Evolutionary conservation across 495 filamentous ascomycete species (phyloP).

Genomic region (Aspergillus campestris): DNA sequence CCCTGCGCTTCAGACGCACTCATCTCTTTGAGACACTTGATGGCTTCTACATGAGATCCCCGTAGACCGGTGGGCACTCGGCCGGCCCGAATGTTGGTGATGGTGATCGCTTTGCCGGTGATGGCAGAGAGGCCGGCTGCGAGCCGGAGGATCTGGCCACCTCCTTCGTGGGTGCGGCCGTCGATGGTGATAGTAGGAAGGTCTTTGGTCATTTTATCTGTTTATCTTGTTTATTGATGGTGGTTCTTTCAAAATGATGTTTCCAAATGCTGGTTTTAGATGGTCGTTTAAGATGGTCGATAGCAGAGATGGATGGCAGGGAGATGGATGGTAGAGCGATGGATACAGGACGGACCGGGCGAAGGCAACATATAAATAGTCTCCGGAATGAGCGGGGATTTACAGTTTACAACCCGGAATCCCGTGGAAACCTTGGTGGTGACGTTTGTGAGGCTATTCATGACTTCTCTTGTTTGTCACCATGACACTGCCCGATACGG

Average conservation of each 20-base stretch:
- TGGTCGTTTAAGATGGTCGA: no score
- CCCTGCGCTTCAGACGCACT: slow-evolving; percentile 53
- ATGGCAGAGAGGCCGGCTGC: slow-evolving; percentile 63
- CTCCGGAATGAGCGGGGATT: no score
- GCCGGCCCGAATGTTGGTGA: slow-evolving; percentile 64
- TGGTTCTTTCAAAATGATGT: not conserved
- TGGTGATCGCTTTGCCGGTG: slow-evolving; percentile 52
- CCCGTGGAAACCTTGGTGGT: no score
- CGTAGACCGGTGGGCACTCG: slow-evolving; percentile 59
- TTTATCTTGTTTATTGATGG: not conserved
- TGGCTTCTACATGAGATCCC: slow-evolving; percentile 61
- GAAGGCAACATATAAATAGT: no score
- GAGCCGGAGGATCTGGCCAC: slow-evolving; percentile 72
- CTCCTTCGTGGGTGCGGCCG: slow-evolving; percentile 71
- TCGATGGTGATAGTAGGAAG: slow-evolving; percentile 39
- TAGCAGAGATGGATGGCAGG: no score
- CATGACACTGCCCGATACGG: no score
- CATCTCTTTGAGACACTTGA: slow-evolving; percentile 55
- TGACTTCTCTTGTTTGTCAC: no score
- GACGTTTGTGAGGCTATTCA: no score
- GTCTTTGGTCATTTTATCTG: slow-evolving; percentile 1
- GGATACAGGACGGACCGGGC: no score
- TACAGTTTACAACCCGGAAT: no score
- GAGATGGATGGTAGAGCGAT: no score
- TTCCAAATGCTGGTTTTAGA: no score